Conservation (phyloP, 257 asterid species). For the Solanum infundibuliforme region DNA sequence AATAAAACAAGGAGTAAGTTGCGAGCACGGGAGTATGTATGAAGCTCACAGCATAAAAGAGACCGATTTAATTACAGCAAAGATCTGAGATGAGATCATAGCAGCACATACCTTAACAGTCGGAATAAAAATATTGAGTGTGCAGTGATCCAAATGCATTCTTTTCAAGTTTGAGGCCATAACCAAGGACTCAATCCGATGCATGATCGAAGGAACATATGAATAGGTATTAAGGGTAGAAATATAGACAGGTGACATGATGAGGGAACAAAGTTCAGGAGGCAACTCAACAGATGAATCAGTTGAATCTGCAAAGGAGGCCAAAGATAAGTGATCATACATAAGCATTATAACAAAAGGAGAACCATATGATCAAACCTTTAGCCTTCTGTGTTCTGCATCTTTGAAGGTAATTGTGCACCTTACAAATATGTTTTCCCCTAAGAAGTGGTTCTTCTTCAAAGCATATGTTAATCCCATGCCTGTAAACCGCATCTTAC, state of each 20-base stretch:
- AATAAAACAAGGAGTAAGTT: not conserved
- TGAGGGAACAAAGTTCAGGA: conserved; percentile 57
- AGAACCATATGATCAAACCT: conserved; percentile 27
- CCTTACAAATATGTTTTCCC: conserved; percentile 32
- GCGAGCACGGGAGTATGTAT: not conserved
- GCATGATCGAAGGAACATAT: conserved; percentile 62
- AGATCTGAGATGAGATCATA: not conserved
- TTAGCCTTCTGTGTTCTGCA: conserved; percentile 21
- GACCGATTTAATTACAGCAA: not conserved
- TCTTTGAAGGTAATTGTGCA: conserved; percentile 48
- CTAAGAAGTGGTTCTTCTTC: conserved; percentile 36
- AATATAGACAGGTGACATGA: conserved; percentile 56
- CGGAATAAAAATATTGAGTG: conserved; percentile 36
- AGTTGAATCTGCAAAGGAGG: conserved; percentile 31
- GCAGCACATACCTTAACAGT: conserved; percentile 29
- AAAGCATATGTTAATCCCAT: conserved; percentile 32
- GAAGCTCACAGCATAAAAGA: not conserved
- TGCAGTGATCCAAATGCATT: conserved; percentile 32
- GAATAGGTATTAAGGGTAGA: conserved; percentile 55
- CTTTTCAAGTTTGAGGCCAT: conserved; percentile 52
- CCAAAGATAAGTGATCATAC: not conserved
- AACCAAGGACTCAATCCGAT: conserved; percentile 69
- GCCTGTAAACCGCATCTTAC: conserved; percentile 26
- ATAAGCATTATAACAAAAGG: not conserved
- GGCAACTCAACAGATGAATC: conserved; percentile 52